A percentile compares a stretch with the other conserved stretches of the same genome.
Conservation (phyloP, 139 green algal genomes). For the Diplosphaera chodatii region DNA sequence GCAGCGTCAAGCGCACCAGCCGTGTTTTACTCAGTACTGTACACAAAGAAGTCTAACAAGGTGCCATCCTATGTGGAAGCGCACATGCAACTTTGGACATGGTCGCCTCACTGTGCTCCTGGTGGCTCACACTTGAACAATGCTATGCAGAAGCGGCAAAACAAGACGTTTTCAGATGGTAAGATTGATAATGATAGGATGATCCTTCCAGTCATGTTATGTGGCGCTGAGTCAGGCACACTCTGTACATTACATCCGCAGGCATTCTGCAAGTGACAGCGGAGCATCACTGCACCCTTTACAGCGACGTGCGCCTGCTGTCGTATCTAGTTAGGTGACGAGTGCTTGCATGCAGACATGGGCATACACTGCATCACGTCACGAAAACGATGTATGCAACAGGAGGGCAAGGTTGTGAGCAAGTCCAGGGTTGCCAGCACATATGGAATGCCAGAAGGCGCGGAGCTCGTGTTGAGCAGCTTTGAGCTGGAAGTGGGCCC, state of each 20-base stretch:
- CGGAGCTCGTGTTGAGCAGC: constrained; percentile 35
- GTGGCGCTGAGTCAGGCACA: too few species aligned
- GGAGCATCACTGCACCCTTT: constrained; percentile 20
- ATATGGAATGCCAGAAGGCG: constrained; percentile 27
- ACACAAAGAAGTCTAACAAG: constrained; percentile 29
- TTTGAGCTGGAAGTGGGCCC: constrained; percentile 56
- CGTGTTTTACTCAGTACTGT: constrained; percentile 28
- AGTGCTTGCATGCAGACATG: neutral
- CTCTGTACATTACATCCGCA: too few species aligned
- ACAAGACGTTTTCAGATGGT: constrained; percentile 46
- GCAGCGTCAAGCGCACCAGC: neutral
- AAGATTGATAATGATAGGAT: neutral
- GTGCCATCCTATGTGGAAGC: too few species aligned
- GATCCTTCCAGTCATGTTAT: too few species aligned
- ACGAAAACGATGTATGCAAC: neutral
- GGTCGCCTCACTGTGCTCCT: too few species aligned
- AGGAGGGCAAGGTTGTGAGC: constrained; percentile 50
- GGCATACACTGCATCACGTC: neutral
- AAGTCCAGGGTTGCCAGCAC: constrained; percentile 22
- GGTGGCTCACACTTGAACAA: too few species aligned
- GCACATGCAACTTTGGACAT: too few species aligned
- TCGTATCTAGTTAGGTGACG: neutral
- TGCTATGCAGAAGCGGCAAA: constrained; percentile 25
- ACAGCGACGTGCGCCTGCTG: constrained; percentile 6
- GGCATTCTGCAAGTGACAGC: constrained; percentile 29